These are phyloP conservation scores for Cercospora sojina DNA, from an alignment of 2,329 filamentous ascomycete genomes.

Conservation along the genomic window DNA sequence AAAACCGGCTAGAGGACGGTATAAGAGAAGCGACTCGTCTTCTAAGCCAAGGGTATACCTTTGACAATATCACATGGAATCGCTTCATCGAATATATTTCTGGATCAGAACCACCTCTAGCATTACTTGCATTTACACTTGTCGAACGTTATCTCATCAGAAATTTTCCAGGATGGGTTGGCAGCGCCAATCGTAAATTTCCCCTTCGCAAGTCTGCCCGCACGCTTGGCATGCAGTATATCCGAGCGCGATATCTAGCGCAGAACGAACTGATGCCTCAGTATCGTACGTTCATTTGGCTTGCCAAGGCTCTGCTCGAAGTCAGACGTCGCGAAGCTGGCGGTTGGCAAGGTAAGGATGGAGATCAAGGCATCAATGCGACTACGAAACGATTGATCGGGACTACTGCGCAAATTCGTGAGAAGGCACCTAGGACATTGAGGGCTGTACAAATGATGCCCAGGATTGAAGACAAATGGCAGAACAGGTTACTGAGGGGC, in stretches of 20 bases:
- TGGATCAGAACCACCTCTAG: constrained; percentile 48
- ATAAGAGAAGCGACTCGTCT: constrained; percentile 55
- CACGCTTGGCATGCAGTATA: constrained; percentile 32
- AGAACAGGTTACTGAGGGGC: constrained; percentile 21
- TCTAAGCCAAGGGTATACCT: constrained; percentile 64
- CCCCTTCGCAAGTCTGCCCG: constrained; percentile 30
- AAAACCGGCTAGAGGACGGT: constrained; percentile 48
- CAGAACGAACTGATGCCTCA: constrained; percentile 39
- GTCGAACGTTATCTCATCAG: constrained; percentile 79
- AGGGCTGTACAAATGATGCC: constrained; percentile 49
- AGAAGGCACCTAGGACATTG: constrained; percentile 42
- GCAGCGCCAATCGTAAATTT: constrained; percentile 34
- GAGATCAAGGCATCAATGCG: background rate
- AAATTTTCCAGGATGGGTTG: constrained; percentile 71
- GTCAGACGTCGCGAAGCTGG: constrained; percentile 40
- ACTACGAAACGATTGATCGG: constrained; percentile 30
- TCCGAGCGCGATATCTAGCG: constrained; percentile 31
- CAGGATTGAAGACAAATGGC: constrained; percentile 32
- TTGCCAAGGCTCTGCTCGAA: constrained; percentile 41
- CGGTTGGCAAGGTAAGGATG: constrained; percentile 32
- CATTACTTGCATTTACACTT: constrained; percentile 66
- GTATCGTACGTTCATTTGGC: constrained; percentile 46
- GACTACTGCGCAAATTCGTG: constrained; percentile 34
- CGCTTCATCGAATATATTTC: constrained; percentile 58
- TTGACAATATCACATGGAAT: constrained; percentile 81